These are phyloP conservation scores for Populus hybrid DNA, from an alignment of 441 rosid genomes.

Conservation along the genomic window DNA sequence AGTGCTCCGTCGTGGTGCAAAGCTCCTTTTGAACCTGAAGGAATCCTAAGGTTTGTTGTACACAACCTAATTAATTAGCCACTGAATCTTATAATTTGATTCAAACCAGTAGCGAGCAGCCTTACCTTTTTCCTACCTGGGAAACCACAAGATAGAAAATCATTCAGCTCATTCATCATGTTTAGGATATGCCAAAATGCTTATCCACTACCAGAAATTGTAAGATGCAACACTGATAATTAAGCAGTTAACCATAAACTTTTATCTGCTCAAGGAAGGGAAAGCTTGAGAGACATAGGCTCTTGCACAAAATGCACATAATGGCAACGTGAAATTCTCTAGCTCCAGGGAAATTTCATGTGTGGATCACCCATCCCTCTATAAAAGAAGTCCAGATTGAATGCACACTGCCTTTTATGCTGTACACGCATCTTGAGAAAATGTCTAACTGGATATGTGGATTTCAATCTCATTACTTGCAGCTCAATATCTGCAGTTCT, in stretches of 20 bases:
- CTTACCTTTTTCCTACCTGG: neutral
- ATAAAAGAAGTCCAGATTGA: neutral
- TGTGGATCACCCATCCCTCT: neutral
- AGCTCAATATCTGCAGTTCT: conserved; percentile 79
- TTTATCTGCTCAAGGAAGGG: neutral
- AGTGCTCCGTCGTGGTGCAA: conserved; percentile 83
- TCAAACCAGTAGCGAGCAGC: neutral
- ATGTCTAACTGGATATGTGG: neutral
- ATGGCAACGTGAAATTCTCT: neutral
- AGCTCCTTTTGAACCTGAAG: conserved; percentile 93
- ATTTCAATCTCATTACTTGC: conserved; percentile 33
- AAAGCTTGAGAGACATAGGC: neutral
- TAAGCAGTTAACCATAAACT: neutral
- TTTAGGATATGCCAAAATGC: neutral
- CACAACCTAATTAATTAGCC: conserved; percentile 7
- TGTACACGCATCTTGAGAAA: neutral
- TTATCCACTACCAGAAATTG: neutral
- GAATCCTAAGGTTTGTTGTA: conserved; percentile 59
- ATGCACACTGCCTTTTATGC: neutral
- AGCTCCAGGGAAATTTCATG: neutral
- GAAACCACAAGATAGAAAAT: neutral
- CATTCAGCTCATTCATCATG: neutral
- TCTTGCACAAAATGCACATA: neutral
- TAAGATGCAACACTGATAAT: neutral
- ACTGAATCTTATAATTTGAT: neutral